Evolutionary conservation across 257 asterid species (phyloP), one percentile per base, ranked within the genome.

Genomic region (Lycium ferocissimum): DNA sequence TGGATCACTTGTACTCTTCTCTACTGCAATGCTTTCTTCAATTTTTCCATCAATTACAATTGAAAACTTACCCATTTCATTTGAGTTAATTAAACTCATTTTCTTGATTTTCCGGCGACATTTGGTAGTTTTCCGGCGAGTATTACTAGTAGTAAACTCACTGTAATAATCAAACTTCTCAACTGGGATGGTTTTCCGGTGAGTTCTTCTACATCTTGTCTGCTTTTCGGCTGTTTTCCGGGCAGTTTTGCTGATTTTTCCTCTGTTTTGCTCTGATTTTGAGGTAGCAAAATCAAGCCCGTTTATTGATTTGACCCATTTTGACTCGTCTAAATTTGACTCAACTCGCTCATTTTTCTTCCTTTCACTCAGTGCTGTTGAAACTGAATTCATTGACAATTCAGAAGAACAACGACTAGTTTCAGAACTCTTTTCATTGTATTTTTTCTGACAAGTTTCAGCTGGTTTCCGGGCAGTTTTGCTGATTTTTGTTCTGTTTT

Each of bases 1-100:
- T 0, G 98, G 98, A 79, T 95, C 98, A 13, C 75, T 83, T 84
- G 98, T 83, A 14, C 86, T 87, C 91, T 91, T 95, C 94, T 91
- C 95, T 83, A 92, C 94, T 53, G 96, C 95, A 37, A 82, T 81
- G 67, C 93, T 86, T 75, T 86, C 95, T 63, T 62, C 93, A 51
- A 87, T 62, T 88, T 87, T 26, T 20, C 57, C 87, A 26, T 83
- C 78, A 70, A 81, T 40, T 26, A 40, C 54, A 80, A 43, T 4
- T 38, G 67, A 14, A 82, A 57, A 62, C 10, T 5, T 17, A 2
- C 70, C 84, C 40, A 22, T 47, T 18, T 75, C 54, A 49, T 79
- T 13, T 3, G 73, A 58, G 49, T 26, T 51, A 47, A 2, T 47
- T 12, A 51, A 1, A 26, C 75, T 56, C 38, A 10, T 5, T 82